Evolutionary conservation across 1,284 basidiomycete genomes (phyloP).

Genomic region (Leccinum ponderosum): DNA sequence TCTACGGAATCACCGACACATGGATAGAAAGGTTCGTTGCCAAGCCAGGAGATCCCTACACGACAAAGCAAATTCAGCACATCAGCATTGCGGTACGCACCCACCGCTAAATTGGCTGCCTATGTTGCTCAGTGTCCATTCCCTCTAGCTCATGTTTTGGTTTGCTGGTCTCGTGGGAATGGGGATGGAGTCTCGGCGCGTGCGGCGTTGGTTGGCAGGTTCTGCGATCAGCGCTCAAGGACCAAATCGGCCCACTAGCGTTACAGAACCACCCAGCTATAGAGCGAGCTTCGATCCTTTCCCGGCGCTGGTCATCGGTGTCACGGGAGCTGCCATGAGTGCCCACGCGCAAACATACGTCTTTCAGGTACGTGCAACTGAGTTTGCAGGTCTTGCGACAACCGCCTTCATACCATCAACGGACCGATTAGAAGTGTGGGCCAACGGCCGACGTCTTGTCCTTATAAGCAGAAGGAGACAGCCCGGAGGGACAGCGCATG

Average conservation of each 20-base stretch:
- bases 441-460: constrained; percentile 55
- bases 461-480: constrained; percentile 67
- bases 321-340: constrained; percentile 95
- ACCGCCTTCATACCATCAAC: no score
- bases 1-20: constrained; percentile 89
- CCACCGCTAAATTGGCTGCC: not conserved
- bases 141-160: constrained; percentile 82
- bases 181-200: constrained; percentile 80
- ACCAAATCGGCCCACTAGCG: constrained; percentile 34
- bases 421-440: constrained; percentile 35
- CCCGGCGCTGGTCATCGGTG: constrained; percentile 89
- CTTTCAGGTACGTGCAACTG: no score
- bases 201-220: constrained; percentile 70
- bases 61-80: constrained; percentile 93
- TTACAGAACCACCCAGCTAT: constrained; percentile 73
- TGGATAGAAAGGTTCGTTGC: constrained; percentile 98
- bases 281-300: constrained; percentile 89
- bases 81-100: constrained; percentile 86
- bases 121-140: not conserved
- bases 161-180: constrained; percentile 91
- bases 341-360: constrained; percentile 86
- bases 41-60: constrained; percentile 79
- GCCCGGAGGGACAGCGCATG: constrained; percentile 57
- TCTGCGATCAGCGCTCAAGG: constrained; percentile 51
- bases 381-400: no score